These are phyloP conservation scores for Nigrospora oryzae DNA, from an alignment of 2,329 filamentous ascomycete genomes.

Conservation along the genomic window DNA sequence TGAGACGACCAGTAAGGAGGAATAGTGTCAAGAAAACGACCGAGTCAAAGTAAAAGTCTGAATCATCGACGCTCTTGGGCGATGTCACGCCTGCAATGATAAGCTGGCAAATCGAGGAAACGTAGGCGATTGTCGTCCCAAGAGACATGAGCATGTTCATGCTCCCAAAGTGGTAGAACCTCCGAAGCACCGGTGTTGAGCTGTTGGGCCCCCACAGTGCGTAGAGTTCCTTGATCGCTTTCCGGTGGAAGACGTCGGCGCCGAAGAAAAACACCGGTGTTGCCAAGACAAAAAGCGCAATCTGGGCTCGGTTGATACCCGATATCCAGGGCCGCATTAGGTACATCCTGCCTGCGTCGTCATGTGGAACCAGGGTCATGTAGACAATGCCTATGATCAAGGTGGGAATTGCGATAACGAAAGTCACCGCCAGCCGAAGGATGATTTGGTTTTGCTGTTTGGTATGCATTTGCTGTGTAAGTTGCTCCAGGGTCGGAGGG, in stretches of 20 bases:
- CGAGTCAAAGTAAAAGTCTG: constrained; percentile 77
- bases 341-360: constrained; percentile 50
- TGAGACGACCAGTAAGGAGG: constrained; percentile 62
- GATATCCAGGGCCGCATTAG: constrained; percentile 64
- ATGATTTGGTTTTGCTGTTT: constrained; percentile 63
- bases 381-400: constrained; percentile 85
- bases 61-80: constrained; percentile 29
- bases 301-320: constrained; percentile 68
- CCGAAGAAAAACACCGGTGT: constrained; percentile 84
- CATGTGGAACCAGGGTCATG: constrained; percentile 68
- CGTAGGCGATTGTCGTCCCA: constrained; percentile 79
- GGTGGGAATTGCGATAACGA: constrained; percentile 67
- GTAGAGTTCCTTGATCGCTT: constrained; percentile 70
- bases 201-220: constrained; percentile 72
- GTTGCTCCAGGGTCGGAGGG: constrained; percentile 75
- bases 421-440: constrained; percentile 60
- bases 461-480: constrained; percentile 62
- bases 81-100: constrained; percentile 49
- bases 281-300: constrained; percentile 71
- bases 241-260: constrained; percentile 75
- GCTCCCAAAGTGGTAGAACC: constrained; percentile 89
- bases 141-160: constrained; percentile 94
- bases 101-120: constrained; percentile 73
- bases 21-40: constrained; percentile 90
- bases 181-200: constrained; percentile 59